These are phyloP conservation scores for Paracorniculantispora psalliotae DNA, from an alignment of 2,329 filamentous ascomycete species.

Conservation along the genomic window DNA sequence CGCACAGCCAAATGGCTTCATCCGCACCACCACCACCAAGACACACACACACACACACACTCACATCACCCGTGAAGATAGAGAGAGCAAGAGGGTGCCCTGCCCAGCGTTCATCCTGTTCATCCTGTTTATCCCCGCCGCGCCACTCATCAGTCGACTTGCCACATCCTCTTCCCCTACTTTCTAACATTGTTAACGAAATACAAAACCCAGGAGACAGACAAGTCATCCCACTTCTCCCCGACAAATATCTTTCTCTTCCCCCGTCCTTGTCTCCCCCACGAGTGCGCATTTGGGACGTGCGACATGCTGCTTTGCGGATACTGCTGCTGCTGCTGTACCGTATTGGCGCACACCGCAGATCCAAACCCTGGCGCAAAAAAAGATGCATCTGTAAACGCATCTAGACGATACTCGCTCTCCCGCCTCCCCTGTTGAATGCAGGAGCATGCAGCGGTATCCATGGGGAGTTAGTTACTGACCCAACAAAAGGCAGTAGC, in stretches of 20 bases:
- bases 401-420: not conserved
- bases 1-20: not conserved
- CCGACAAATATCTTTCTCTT: not conserved
- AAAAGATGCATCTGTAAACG: not conserved
- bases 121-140: not conserved
- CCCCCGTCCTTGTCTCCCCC: not conserved
- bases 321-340: no score
- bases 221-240: not conserved
- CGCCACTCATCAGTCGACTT: not conserved
- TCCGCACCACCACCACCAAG: not conserved
- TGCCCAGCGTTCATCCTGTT: not conserved
- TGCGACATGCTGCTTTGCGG: not conserved
- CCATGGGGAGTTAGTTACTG: no score
- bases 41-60: no score
- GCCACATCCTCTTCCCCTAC: not conserved
- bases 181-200: no score
- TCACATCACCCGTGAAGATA: no score
- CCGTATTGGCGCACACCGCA: no score
- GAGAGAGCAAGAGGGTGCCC: no score
- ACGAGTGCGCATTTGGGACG: not conserved
- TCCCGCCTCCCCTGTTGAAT: not conserved
- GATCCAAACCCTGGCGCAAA: no score
- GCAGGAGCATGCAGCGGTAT: no score
- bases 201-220: not conserved
- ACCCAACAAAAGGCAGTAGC: no score